Base-by-base conservation (phyloP, 2,329 filamentous ascomycete species). In the Lasiodiplodia sp. region DNA sequence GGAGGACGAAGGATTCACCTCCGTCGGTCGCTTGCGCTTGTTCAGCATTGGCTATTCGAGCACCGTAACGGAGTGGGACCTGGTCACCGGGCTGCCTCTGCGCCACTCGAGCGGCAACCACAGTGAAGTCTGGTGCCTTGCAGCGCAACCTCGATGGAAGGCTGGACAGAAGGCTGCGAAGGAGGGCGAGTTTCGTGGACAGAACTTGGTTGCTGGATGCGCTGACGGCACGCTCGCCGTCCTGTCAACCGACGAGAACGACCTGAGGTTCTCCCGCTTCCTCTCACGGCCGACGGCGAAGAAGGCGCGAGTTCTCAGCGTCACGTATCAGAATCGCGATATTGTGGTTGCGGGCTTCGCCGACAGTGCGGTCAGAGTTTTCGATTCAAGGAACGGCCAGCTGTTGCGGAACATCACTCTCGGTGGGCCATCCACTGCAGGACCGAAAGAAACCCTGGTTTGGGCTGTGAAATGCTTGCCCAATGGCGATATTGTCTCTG, bases 21-120 rank as follows among this genome's bases (percentile, higher is more conserved):
- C 89, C 21, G 81, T 89, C 31, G 95, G 94, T 66, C 91, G 87
- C 74, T 86, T 96, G 75, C 89, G 96, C 69, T 87, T 99, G 52
- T 99, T 99, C 83, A 98, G 95, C 80, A 97, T 97, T 77, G 95
- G 95, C 68, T 97, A 96, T 78, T 97, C 94, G 23, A 93, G 92
- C 65, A 92, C 91, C 28, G 89, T 99, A 57, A 97, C 94, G 0
- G 96, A 99, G 80, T 99, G 96, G 96, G 92, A 98, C 82, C 84
- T 99, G 28, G 88, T 89, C 72, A 91, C 89, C 71, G 93, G 92
- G 16, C 86, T 88, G 68, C 92, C 94, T 12, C 87, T 91, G 81
- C 88, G 91, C 69, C 92, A 96, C 79, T 93, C 93, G 21, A 94
- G 92, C 75, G 96, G 95, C 56, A 96, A 96, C 79, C 93, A 97